phyloP scores from a whole-genome alignment of 371 early-diverging fungal genomes.

The Apophysomyces variabilis region DNA sequence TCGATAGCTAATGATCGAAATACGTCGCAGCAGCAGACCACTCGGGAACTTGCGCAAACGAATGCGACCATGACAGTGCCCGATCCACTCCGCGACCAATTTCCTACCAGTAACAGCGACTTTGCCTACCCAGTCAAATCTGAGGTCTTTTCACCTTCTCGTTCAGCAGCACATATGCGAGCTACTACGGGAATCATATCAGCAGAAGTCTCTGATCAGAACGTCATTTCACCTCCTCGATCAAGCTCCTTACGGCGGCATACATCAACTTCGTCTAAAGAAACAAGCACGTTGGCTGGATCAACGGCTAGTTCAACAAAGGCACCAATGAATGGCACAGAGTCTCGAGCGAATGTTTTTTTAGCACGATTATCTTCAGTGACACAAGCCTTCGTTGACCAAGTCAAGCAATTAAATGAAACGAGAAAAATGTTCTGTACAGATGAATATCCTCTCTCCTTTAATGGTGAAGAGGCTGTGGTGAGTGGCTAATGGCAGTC shows the following conservation, averaged over 20 bases:
- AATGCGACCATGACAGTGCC: neutral
- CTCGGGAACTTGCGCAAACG: neutral
- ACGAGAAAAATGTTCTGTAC: slow-evolving; percentile 30
- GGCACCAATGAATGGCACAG: slow-evolving; percentile 14
- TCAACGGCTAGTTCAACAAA: neutral
- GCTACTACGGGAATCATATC: neutral
- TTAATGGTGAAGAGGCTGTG: slow-evolving; percentile 39
- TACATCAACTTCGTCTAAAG: neutral
- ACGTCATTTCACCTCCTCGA: neutral
- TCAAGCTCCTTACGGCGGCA: neutral
- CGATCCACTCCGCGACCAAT: slow-evolving; percentile 1
- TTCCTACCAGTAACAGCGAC: neutral
- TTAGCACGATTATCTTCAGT: no score
- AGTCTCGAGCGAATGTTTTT: no score
- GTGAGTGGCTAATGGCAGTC: slow-evolving; percentile 16
- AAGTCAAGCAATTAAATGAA: slow-evolving; percentile 22
- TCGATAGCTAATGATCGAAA: neutral
- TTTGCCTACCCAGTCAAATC: slow-evolving; percentile 1
- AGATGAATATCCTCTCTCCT: slow-evolving; percentile 32
- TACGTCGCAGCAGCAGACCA: neutral
- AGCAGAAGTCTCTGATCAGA: neutral
- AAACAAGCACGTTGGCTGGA: neutral
- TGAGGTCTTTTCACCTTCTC: neutral
- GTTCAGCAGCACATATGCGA: neutral
- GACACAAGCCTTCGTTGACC: neutral